Evolutionary conservation across 192 early-diverging fungal genomes (phyloP), one percentile per base, ranked within the genome.

Genomic region (Entophlyctis helioformis): DNA sequence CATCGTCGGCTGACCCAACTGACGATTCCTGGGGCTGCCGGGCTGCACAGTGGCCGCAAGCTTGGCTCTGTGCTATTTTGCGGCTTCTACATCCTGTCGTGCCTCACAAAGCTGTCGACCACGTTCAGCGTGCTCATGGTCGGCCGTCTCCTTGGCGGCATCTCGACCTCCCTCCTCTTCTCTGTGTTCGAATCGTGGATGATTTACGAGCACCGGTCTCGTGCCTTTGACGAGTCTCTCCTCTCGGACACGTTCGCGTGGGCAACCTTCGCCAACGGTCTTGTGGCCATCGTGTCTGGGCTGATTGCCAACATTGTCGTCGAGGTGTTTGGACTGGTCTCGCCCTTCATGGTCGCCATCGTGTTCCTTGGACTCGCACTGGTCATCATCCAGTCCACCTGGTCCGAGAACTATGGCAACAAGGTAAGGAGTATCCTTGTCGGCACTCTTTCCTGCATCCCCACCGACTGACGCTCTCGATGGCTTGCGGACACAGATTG

Each of bases 361-460:
- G 35, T 51, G 2, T 57, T 81, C 16, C 53, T 83, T 21, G 38
- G 43, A 20, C 34, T 65, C 24, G 76, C 74, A 29, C 67, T 56
- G 12, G 29, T 54, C 4, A 48, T 81, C 36, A 72, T 87, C 19
- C 44, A 39, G 1, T 39, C 42, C 7, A 63, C 67, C 11, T 87
- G 85, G 85, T 56, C 50, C 13, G 85, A 87, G 36, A 87, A 87
- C 50, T 87, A 80, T 62, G 85, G 85, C 19, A 56, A 36, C 13
- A 33, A 50, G 36, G 50, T 31, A 48, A 19, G n/a, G n/a, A n/a
- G n/a, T n/a, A n/a, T n/a, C n/a, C n/a, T n/a, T n/a, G n/a, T n/a
- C n/a, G n/a, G n/a, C n/a, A n/a, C n/a, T n/a, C n/a, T n/a, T n/a
- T n/a, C n/a, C n/a, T n/a, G n/a, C n/a, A n/a, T n/a, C n/a, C n/a